phyloP scores from a whole-genome alignment of 2,329 filamentous ascomycete species.

The Pseudopithomyces chartarum region DNA sequence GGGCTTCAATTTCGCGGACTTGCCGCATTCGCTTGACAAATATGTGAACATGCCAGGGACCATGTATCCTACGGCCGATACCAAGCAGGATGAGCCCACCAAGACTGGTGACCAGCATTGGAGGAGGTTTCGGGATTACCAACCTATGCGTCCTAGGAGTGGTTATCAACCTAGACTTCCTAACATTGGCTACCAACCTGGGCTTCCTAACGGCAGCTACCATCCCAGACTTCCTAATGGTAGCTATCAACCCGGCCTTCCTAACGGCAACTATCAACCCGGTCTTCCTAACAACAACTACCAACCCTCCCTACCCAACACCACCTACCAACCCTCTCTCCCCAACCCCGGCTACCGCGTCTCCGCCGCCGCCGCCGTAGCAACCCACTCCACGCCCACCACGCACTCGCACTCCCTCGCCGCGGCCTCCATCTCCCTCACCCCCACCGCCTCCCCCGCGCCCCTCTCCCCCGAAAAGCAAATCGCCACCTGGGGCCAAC shows the following conservation, averaged over 20 bases:
- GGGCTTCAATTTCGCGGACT: constrained; percentile 54
- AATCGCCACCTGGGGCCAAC: constrained; percentile 9
- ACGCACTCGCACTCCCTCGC: no score
- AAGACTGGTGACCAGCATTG: background rate
- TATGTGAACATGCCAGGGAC: constrained; percentile 54
- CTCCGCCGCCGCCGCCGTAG: constrained; percentile 13
- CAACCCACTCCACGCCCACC: no score
- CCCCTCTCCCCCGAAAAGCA: constrained; percentile 11
- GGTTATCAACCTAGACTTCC: no score
- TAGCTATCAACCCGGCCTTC: no score
- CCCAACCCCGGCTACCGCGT: background rate
- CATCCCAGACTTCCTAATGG: background rate
- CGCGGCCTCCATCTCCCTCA: no score
- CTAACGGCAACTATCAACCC: background rate
- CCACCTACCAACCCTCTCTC: no score
- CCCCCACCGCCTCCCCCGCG: constrained; percentile 6
- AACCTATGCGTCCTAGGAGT: constrained; percentile 4
- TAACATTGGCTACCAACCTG: no score
- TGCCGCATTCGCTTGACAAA: constrained; percentile 48
- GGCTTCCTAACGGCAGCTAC: background rate
- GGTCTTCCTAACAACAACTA: background rate
- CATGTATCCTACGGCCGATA: constrained; percentile 39
- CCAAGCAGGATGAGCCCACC: background rate
- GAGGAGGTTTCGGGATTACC: constrained; percentile 3
- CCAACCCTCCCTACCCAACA: no score